Conservation (phyloP, 495 filamentous ascomycete genomes). For the Neurospora hispaniola region DNA sequence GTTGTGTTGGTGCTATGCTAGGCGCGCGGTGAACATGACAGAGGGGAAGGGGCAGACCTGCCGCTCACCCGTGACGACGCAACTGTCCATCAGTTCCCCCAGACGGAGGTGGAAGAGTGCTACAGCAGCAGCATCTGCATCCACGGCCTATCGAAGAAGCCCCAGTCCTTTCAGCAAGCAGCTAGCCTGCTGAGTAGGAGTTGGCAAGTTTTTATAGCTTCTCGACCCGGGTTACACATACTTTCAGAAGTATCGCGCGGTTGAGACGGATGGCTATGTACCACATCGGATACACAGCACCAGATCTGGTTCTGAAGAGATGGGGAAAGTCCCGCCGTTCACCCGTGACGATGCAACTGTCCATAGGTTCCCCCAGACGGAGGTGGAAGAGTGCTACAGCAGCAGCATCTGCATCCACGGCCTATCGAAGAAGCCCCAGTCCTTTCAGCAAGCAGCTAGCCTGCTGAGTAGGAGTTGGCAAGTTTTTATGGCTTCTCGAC, state of each 20-base stretch:
- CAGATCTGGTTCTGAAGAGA: too few species aligned
- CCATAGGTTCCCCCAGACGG: neutral
- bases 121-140: neutral
- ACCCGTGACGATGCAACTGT: conserved; percentile 1
- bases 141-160: conserved; percentile 1
- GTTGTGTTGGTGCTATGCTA: too few species aligned
- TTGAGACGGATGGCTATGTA: neutral
- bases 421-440: conserved; percentile 5
- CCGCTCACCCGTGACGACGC: neutral
- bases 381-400: neutral
- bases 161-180: conserved; percentile 5
- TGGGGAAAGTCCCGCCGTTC: neutral
- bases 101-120: neutral
- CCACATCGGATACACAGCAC: too few species aligned
- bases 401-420: neutral
- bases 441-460: conserved; percentile 2
- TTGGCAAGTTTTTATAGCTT: conserved; percentile 7
- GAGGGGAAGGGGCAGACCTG: neutral
- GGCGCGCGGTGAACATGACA: neutral
- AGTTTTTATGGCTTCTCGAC: conserved; percentile 8
- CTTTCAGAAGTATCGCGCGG: neutral
- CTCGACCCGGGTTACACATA: neutral
- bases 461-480: conserved; percentile 3
- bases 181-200: neutral
- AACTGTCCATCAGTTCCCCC: neutral